phyloP scores from a whole-genome alignment of 2,329 filamentous ascomycete genomes.

The Chalara sp. region DNA sequence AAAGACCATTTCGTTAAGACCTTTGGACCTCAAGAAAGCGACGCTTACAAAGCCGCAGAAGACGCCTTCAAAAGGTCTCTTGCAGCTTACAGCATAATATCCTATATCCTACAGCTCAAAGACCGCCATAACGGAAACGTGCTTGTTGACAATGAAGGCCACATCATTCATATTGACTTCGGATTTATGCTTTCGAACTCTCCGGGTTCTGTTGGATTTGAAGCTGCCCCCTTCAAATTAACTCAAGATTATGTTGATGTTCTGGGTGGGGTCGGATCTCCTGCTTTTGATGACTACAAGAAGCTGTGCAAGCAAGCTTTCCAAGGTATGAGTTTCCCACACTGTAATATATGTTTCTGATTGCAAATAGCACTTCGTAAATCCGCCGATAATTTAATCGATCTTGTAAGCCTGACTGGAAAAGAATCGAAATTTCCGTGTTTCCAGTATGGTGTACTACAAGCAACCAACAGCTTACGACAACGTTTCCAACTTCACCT shows the following conservation, averaged over 20 bases:
- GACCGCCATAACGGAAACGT: conserved; percentile 85
- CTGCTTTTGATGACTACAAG: conserved; percentile 71
- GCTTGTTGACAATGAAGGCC: conserved; percentile 76
- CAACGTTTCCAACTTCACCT: conserved; percentile 77
- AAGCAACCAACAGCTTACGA: conserved; percentile 62
- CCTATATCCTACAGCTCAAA: conserved; percentile 77
- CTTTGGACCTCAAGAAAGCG: conserved; percentile 64
- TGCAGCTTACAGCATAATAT: conserved; percentile 79
- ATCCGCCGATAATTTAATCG: conserved; percentile 74
- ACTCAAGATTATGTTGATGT: conserved; percentile 84
- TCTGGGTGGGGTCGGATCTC: conserved; percentile 63
- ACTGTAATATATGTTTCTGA: conserved; percentile 4
- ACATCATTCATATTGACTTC: conserved; percentile 86
- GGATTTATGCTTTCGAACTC: conserved; percentile 88
- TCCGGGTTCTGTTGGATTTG: conserved; percentile 76
- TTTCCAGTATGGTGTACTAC: conserved; percentile 66
- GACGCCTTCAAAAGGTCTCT: conserved; percentile 77
- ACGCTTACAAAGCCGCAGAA: conserved; percentile 63
- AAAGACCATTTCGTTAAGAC: conserved; percentile 77
- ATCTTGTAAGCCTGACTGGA: conserved; percentile 80
- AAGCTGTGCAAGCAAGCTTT: conserved; percentile 76
- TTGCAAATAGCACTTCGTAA: conserved; percentile 55
- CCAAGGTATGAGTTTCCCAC: conserved; percentile 47
- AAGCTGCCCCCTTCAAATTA: conserved; percentile 81
- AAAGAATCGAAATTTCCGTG: conserved; percentile 79